Base-by-base conservation (phyloP, 305 asterid genomes). In the Andrographis paniculata region DNA sequence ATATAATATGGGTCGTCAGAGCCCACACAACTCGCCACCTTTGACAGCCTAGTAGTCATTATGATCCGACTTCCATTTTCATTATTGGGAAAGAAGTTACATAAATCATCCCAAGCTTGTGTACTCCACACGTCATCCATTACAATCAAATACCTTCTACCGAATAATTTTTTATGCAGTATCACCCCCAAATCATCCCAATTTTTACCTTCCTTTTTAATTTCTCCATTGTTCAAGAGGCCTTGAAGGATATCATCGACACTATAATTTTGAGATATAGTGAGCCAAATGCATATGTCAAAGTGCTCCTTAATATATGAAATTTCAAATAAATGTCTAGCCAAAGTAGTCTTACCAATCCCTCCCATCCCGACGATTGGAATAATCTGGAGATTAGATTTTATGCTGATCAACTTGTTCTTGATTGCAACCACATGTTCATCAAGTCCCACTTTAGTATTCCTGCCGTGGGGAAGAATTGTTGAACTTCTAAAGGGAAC, bases 101-200 rank as follows among this genome's bases (percentile, higher is more conserved):
- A 37, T 17, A 46, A 6, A 6, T 35, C 20, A 17, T 46, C 55
- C 62, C 62, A 56, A 8, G 48, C 54, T 6, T 56, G 9, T 7
- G 7, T 15, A 36, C 14, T 7, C 62, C 62, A 56, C 30, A 56
- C 17, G 17, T 56, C 62, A 21, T 56, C 55, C 30, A 57, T 6
- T 17, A 57, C 33, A 47, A 46, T 42, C 3, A 57, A 17, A 23
- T 47, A 57, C 27, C 48, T 37, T 23, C 49, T 46, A 20, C 31
- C 48, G 6, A 0, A 21, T 16, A 57, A 20, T 7, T 3, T 46
- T 13, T 57, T 37, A 19, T 47, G 20, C 13, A 47, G n/a, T 4
- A 5, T 8, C 5, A 18, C 30, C 1, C 49, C 49, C 20, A 44
- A 44, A 7, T 2, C 1, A 21, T 19, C 27, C 1, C 2, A 5